Evolutionary conservation across 345 rosid species (phyloP).

Genomic region (Brassica carinata): DNA sequence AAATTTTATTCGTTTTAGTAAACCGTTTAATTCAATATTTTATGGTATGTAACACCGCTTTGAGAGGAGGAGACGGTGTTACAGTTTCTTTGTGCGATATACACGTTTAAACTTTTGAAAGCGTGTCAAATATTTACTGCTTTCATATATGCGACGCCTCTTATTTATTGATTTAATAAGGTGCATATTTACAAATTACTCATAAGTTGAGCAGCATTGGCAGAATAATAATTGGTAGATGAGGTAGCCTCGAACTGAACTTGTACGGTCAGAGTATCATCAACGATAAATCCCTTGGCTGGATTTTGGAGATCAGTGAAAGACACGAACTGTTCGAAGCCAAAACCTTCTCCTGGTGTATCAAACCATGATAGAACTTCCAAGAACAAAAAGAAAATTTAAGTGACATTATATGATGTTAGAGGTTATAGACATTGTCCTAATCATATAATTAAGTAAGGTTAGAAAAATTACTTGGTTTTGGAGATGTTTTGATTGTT

Average conservation of each 20-base stretch:
- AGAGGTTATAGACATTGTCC: background rate
- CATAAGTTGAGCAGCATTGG: background rate
- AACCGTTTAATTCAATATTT: too few relatives aligned
- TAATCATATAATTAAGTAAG: background rate
- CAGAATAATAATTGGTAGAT: conserved; percentile 10
- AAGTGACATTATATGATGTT: background rate
- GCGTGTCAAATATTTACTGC: background rate
- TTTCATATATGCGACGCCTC: background rate
- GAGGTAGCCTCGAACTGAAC: conserved; percentile 14
- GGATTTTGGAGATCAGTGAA: conserved; percentile 7
- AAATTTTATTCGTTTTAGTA: too few relatives aligned
- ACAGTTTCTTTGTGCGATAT: too few relatives aligned
- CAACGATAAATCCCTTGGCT: conserved; percentile 13
- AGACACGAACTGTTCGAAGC: conserved; percentile 18
- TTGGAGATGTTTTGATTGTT: conserved; percentile 3
- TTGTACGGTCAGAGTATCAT: conserved; percentile 1
- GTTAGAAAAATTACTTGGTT: conserved; percentile 11
- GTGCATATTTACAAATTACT: background rate
- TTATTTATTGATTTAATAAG: background rate
- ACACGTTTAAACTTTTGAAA: background rate
- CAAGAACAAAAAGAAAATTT: background rate
- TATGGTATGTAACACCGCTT: too few relatives aligned
- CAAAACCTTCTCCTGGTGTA: background rate
- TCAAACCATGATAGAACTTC: conserved; percentile 21
- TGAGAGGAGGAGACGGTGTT: too few relatives aligned